Evolutionary conservation across 2,329 filamentous ascomycete genomes (phyloP), one percentile per base, ranked within the genome.

Genomic region (Claviceps sp.): DNA sequence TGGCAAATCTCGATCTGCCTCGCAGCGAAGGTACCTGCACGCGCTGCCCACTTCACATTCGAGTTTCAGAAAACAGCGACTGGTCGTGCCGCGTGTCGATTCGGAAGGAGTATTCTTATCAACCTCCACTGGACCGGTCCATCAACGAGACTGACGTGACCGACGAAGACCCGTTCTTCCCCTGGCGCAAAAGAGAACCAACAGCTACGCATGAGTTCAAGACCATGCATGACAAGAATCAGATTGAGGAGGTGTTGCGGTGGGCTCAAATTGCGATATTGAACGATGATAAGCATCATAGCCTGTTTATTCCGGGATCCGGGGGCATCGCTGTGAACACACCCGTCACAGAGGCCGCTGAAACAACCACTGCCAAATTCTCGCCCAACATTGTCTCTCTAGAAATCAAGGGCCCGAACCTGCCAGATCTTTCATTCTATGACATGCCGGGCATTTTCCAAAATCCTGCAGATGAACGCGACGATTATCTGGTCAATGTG

Each of bases 381-480:
- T 88, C 85, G 0, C 89, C 89, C 0, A 95, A 95, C 56, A 76
- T 89, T 0, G 82, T 95, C 0, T 77, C 82, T 0, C 71, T 95
- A 0, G 79, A 88, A 50, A 88, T 95, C 26, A 80, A 80, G 0
- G 85, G 83, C 0, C 85, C 85, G 0, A 74, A 73, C 0, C 74
- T 91, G 0, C 83, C 87, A 0, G 81, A 87, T 5, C 64, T 95
- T 0, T 88, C 84, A 0, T 94, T 95, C 59, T 91, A 87, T 54
- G 89, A 95, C 54, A 73, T 95, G 0, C 89, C 89, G 0, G 89
- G 89, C 0, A 80, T 94, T 0, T 91, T 95, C 55, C 80, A 82
- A 20, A 83, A 83, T 7, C 76, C 83, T 0, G 78, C 80, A 2
- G 73, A 80, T 7, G 76, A 77, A 7, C 71, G 78, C 2, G 81